Evolutionary conservation across 768 basidiomycete genomes (phyloP).

Genomic region (Suillus plorans): DNA sequence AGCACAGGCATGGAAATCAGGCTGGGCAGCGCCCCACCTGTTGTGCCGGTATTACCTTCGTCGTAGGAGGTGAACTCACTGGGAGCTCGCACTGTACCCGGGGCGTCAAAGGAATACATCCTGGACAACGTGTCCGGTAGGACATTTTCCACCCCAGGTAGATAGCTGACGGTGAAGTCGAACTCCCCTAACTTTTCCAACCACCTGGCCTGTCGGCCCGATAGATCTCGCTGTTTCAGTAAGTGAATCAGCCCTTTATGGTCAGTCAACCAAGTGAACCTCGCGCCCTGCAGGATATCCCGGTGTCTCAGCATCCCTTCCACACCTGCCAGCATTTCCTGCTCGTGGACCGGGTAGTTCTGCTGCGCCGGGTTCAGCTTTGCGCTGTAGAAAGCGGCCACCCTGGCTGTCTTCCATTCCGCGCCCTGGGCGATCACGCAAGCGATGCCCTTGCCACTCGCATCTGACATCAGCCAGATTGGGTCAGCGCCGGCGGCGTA

Average conservation of each 20-base stretch:
- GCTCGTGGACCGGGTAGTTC: constrained; percentile 41
- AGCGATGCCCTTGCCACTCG: background rate
- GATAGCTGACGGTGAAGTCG: constrained; percentile 23
- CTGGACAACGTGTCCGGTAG: background rate
- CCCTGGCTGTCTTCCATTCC: background rate
- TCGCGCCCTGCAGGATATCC: constrained; percentile 29
- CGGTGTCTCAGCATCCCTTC: constrained; percentile 32
- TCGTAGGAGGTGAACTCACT: no score
- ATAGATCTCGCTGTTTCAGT: constrained; percentile 32
- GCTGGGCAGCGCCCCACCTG: no score
- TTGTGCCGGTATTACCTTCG: no score
- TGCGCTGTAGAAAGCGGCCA: background rate
- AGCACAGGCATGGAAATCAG: no score
- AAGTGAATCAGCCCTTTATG: constrained; percentile 27
- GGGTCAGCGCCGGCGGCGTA: no score
- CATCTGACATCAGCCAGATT: background rate
- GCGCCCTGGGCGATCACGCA: background rate
- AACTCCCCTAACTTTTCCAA: constrained; percentile 21
- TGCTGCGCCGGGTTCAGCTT: constrained; percentile 38
- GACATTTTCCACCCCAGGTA: constrained; percentile 20
- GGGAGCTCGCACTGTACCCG: background rate
- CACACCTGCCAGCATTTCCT: constrained; percentile 36
- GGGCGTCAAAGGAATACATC: background rate
- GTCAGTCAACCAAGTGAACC: constrained; percentile 33
- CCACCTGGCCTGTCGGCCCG: constrained; percentile 27